Evolutionary conservation across 2,329 filamentous ascomycete species (phyloP).

Genomic region (Trichoderma semiorbis): DNA sequence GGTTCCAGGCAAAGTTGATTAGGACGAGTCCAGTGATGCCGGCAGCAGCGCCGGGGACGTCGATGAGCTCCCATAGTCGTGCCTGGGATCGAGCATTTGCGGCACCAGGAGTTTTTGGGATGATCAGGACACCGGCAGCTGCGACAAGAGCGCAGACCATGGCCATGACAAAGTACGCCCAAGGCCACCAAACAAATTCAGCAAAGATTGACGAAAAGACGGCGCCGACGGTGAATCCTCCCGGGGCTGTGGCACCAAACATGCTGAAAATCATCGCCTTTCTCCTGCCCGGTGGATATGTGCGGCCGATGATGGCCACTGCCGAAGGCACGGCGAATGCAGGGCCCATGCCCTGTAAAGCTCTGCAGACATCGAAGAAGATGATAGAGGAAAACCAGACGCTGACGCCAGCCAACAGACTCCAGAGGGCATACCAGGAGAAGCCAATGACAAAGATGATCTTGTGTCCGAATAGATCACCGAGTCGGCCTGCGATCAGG

Average conservation of each 20-base stretch:
- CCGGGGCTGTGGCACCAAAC: constrained; percentile 34
- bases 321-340: constrained; percentile 55
- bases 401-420: constrained; percentile 39
- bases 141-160: constrained; percentile 29
- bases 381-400: constrained; percentile 33
- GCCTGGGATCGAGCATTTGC: not conserved
- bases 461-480: constrained; percentile 52
- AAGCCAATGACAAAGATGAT: constrained; percentile 48
- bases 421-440: constrained; percentile 48
- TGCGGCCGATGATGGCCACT: constrained; percentile 52
- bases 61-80: constrained; percentile 27
- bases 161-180: constrained; percentile 40
- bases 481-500: constrained; percentile 49
- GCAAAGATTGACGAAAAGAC: constrained; percentile 25
- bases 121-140: constrained; percentile 26
- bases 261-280: constrained; percentile 35
- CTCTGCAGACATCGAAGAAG: constrained; percentile 45
- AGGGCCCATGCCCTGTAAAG: constrained; percentile 52
- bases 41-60: constrained; percentile 32
- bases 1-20: constrained; percentile 62
- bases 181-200: constrained; percentile 40
- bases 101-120: constrained; percentile 25
- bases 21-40: constrained; percentile 53
- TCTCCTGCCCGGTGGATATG: constrained; percentile 41
- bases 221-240: constrained; percentile 31